A percentile compares a stretch with the other conserved stretches of the same genome.
phyloP scores from a whole-genome alignment of 192 early-diverging fungal genomes.

The Backusella tarrabulga region DNA sequence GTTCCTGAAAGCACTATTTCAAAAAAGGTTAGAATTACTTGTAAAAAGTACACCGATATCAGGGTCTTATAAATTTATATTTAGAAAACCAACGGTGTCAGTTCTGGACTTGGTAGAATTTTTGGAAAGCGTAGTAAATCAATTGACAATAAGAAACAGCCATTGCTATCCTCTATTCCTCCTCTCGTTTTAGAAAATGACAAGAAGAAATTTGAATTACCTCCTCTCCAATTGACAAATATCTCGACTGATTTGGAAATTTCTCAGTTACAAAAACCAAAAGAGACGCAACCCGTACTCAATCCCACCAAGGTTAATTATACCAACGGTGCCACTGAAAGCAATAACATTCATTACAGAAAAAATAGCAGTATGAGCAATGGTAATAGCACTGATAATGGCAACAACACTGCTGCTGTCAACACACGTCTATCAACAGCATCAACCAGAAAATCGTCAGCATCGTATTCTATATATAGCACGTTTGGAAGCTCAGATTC shows the following conservation, averaged over 20 bases:
- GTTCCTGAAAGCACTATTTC: not conserved
- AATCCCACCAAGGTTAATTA: not conserved
- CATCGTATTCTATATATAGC: conserved; percentile 27
- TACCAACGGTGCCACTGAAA: not conserved
- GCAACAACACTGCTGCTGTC: not conserved
- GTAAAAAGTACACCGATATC: not conserved
- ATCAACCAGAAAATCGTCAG: conserved; percentile 25
- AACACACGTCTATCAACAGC: conserved; percentile 15
- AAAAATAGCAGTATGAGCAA: not conserved
- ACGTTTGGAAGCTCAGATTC: conserved; percentile 25
- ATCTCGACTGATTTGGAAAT: conserved; percentile 1
- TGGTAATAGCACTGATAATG: not conserved
- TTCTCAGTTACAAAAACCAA: not conserved
- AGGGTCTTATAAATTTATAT: not conserved
- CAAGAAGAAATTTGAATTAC: not conserved
- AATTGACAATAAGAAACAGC: not conserved
- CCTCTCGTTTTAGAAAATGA: not conserved
- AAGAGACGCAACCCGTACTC: not conserved
- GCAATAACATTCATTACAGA: not conserved
- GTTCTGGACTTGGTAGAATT: not conserved
- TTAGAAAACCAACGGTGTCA: not conserved
- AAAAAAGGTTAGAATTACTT: not conserved
- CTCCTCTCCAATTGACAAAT: not conserved
- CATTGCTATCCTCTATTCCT: not conserved
- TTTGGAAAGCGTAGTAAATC: not conserved